Evolutionary conservation across 441 rosid species (phyloP).

Genomic region (Gossypium trilobum): DNA sequence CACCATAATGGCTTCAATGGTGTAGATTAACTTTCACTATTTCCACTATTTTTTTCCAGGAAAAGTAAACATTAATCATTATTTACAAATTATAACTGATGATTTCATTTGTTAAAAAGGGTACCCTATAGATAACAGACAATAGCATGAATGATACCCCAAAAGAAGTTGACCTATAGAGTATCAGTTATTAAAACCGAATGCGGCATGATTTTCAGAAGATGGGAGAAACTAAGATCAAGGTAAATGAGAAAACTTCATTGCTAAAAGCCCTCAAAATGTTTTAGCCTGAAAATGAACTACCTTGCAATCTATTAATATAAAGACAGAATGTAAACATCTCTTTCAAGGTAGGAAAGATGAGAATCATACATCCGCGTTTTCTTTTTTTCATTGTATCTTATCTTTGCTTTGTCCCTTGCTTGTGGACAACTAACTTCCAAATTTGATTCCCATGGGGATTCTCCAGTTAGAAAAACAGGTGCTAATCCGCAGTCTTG

Average conservation of each 20-base stretch:
- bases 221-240: background rate
- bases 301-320: background rate
- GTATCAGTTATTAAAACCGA: background rate
- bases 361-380: slow-evolving; percentile 31
- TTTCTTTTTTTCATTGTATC: slow-evolving; percentile 65
- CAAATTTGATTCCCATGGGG: slow-evolving; percentile 58
- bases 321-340: background rate
- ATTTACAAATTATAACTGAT: background rate
- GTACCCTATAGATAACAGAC: background rate
- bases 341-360: background rate
- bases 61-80: background rate
- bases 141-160: background rate
- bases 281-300: background rate
- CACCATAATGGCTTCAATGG: background rate
- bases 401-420: slow-evolving; percentile 53
- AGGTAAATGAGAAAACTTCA: background rate
- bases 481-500: slow-evolving; percentile 52
- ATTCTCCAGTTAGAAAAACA: slow-evolving; percentile 33
- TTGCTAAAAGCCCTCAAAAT: background rate
- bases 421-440: slow-evolving; percentile 46
- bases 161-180: background rate
- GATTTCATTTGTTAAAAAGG: background rate
- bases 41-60: background rate
- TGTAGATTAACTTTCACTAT: background rate
- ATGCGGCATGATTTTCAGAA: background rate